Percentiles rank a stretch among this genome's conserved stretches.
Evolutionary conservation across 2,329 filamentous ascomycete genomes (phyloP).

Genomic region (Zymoseptoria tritici): DNA sequence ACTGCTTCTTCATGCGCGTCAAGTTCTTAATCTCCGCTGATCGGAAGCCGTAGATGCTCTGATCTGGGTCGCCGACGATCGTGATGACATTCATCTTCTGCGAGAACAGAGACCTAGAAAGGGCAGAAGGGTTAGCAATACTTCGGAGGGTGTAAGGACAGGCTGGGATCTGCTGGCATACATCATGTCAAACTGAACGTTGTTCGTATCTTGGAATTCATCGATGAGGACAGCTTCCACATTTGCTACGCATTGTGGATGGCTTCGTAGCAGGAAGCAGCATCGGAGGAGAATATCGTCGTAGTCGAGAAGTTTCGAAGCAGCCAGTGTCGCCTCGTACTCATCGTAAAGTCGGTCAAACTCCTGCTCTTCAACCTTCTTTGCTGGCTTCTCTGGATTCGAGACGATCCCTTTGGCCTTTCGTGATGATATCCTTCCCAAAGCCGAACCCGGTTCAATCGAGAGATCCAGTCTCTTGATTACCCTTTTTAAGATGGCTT

Average conservation of each 20-base stretch:
- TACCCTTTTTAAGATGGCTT: constrained; percentile 72
- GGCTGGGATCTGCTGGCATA: too few species aligned
- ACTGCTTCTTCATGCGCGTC: constrained; percentile 66
- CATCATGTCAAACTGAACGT: constrained; percentile 77
- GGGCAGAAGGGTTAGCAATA: too few species aligned
- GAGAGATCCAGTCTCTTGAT: constrained; percentile 63
- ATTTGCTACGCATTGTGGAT: constrained; percentile 78
- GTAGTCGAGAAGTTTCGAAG: constrained; percentile 82
- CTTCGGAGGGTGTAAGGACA: too few species aligned
- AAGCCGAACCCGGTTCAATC: constrained; percentile 64
- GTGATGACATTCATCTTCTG: constrained; percentile 69
- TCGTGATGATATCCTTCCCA: constrained; percentile 62
- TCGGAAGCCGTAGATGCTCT: constrained; percentile 95
- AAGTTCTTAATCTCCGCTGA: constrained; percentile 89
- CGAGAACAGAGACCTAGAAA: constrained; percentile 58
- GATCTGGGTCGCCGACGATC: constrained; percentile 91
- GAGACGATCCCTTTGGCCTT: constrained; percentile 51
- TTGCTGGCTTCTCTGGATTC: constrained; percentile 39
- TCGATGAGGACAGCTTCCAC: constrained; percentile 89
- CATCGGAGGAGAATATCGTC: constrained; percentile 85
- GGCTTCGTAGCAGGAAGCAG: constrained; percentile 64
- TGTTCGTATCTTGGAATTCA: constrained; percentile 96
- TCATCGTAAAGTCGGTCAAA: constrained; percentile 61
- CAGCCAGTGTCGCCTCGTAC: constrained; percentile 68
- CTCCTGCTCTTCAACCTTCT: constrained; percentile 51